Evolutionary conservation across 2,329 filamentous ascomycete genomes (phyloP), one percentile per base, ranked within the genome.

Genomic region (Shiraia sp.): DNA sequence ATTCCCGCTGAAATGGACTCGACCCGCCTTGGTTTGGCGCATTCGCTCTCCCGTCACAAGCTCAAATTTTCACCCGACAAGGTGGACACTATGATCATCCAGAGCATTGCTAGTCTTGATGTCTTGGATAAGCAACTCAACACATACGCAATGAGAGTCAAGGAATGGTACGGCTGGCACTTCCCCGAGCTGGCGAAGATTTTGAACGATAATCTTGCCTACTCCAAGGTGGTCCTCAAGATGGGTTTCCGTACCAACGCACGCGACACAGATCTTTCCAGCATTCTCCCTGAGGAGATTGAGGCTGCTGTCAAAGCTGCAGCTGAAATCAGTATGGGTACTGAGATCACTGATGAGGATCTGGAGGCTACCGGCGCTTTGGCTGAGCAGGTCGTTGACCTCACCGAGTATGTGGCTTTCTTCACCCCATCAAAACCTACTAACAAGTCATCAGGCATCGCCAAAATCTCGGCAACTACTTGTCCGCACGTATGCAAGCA

Each of bases 101-200:
- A 99, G 75, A 91, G 91, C 42, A 93, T 99, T 68, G 61, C 82
- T 25, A 58, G 96, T 36, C 80, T 99, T 32, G 93, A 99, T 68
- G 93, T 99, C 54, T 78, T 99, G 49, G 93, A 99, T 78, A 99
- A 99, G 80, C 93, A 99, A 74, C 79, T 99, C 53, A 99, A 99
- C 78, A 93, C 89, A 60, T 97, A 96, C 68, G 92, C 93, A 53
- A 99, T 99, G 93, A 82, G 93, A 71, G 90, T 96, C 49, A 97
- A 97, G 83, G 93, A 99, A 74, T 99, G 93, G 93, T 99, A 99
- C 70, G 93, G 93, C 64, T 99, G 93, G 93, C 93, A 97, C 75
- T 99, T 97, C 78, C 93, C 93, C 28, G 93, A 99, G 77, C 85
- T 99, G 80, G 91, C 89, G 66, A 92, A 91, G 75, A 96, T 96